Evolutionary conservation across 2,329 filamentous ascomycete species (phyloP).

Genomic region (Xylariales sp.): DNA sequence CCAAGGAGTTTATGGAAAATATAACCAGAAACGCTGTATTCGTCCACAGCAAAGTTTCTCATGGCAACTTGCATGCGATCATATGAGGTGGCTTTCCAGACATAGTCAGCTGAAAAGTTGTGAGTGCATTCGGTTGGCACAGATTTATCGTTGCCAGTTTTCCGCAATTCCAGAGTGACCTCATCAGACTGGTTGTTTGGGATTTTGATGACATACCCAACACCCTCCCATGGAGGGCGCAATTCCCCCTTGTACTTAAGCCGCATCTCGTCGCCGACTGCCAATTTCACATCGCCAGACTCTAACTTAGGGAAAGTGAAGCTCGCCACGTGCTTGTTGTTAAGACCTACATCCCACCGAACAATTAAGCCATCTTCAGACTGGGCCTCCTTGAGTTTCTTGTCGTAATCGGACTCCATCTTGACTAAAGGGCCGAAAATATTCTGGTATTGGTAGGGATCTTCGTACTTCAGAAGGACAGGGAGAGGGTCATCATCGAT

Average conservation of each 20-base stretch:
- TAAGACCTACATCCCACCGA: conserved; percentile 93
- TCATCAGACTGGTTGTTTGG: conserved; percentile 99
- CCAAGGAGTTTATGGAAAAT: conserved; percentile 98
- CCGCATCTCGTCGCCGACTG: conserved; percentile 98
- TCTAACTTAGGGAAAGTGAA: conserved; percentile 98
- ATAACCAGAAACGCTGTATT: conserved; percentile 98
- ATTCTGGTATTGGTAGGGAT: conserved; percentile 98
- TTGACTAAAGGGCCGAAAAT: conserved; percentile 98
- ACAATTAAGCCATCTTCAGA: conserved; percentile 96
- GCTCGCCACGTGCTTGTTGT: conserved; percentile 96
- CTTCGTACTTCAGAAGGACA: conserved; percentile 92
- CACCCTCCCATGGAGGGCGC: conserved; percentile 92
- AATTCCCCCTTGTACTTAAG: conserved; percentile 96
- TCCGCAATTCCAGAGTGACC: conserved; percentile 92
- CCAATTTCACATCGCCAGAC: conserved; percentile 96
- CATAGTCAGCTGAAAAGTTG: conserved; percentile 98
- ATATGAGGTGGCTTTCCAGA: conserved; percentile 99
- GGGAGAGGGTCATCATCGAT: conserved; percentile 96
- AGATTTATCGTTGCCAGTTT: conserved; percentile 94
- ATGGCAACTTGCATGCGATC: conserved; percentile 99
- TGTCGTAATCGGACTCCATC: conserved; percentile 99
- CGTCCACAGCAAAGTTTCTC: conserved; percentile 98
- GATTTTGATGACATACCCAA: conserved; percentile 99
- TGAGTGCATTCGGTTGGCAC: conserved; percentile 96
- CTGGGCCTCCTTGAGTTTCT: conserved; percentile 97